A percentile compares a stretch with the other conserved stretches of the same genome.
phyloP scores from a whole-genome alignment of 228 moss, liverwort and hornwort species.

The Sphagnum fallax region DNA sequence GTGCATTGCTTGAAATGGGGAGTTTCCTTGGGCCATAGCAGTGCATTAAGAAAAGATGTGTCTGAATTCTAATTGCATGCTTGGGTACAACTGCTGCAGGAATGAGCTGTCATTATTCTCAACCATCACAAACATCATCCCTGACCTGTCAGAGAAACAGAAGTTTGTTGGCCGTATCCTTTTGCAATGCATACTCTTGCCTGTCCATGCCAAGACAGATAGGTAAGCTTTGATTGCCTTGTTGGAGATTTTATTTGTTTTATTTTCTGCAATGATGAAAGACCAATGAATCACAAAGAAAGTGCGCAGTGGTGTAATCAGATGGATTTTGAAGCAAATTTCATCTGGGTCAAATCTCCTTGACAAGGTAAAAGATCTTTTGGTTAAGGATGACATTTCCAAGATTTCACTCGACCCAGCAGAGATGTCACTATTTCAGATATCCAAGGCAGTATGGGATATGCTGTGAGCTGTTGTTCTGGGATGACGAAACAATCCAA shows the following conservation, averaged over 20 bases:
- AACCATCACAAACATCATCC: conserved; percentile 42
- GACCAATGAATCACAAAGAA: background rate
- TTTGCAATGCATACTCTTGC: background rate
- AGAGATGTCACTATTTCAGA: conserved; percentile 32
- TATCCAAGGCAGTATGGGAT: conserved; percentile 40
- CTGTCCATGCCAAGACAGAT: background rate
- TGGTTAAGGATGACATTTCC: conserved; percentile 36
- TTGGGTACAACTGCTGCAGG: conserved; percentile 9
- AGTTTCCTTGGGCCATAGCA: background rate
- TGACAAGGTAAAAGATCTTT: conserved; percentile 20
- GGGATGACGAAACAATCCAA: too few relatives aligned
- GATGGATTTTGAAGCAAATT: background rate
- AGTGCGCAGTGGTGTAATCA: background rate
- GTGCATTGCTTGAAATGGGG: background rate
- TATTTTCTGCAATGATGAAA: background rate
- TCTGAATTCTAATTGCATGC: background rate
- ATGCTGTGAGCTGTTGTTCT: conserved; percentile 11
- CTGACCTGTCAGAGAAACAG: conserved; percentile 29
- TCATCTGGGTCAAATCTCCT: conserved; percentile 7
- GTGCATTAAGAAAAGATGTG: too few relatives aligned
- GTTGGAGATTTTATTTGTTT: background rate
- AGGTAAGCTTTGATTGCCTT: background rate
- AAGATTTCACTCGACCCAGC: conserved; percentile 28
- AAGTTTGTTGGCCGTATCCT: conserved; percentile 44
- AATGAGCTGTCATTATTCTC: conserved; percentile 48